Conservation (phyloP, 106 monocot genomes). For the Phalaenopsis aphrodite region DNA sequence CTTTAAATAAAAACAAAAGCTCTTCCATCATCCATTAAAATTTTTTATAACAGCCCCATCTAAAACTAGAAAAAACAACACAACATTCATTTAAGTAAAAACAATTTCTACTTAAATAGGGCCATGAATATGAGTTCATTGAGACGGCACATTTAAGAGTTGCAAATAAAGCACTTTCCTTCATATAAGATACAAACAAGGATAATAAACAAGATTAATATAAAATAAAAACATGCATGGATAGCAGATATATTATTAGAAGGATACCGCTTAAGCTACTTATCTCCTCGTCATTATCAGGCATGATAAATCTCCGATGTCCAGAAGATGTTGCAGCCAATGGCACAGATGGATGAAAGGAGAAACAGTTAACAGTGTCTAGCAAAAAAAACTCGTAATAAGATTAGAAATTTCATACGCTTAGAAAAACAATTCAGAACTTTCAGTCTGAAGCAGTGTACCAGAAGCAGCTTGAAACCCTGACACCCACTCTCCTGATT, state of each 20-base stretch:
- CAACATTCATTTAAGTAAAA: not conserved
- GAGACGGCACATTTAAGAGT: not conserved
- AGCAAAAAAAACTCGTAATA: conserved; percentile 10
- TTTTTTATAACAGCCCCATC: not conserved
- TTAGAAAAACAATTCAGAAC: not conserved
- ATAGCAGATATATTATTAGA: not conserved
- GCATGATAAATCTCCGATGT: conserved; percentile 55
- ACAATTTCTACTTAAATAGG: not conserved
- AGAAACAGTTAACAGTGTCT: conserved; percentile 92
- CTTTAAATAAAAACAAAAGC: not conserved
- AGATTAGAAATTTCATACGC: not conserved
- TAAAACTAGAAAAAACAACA: not conserved
- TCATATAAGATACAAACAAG: not conserved
- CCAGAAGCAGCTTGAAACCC: conserved; percentile 84
- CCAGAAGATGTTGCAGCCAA: conserved; percentile 83
- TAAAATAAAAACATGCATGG: not conserved
- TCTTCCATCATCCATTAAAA: conserved; percentile 4
- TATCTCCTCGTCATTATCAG: conserved; percentile 37
- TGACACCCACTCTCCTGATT: conserved; percentile 71
- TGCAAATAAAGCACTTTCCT: not conserved
- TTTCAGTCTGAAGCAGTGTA: conserved; percentile 15
- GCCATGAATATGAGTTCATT: not conserved
- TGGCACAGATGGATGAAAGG: conserved; percentile 75
- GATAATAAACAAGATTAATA: not conserved
- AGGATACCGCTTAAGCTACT: conserved; percentile 33